phyloP scores from a whole-genome alignment of 2,329 filamentous ascomycete species.

The Beauveria brongniartii region DNA sequence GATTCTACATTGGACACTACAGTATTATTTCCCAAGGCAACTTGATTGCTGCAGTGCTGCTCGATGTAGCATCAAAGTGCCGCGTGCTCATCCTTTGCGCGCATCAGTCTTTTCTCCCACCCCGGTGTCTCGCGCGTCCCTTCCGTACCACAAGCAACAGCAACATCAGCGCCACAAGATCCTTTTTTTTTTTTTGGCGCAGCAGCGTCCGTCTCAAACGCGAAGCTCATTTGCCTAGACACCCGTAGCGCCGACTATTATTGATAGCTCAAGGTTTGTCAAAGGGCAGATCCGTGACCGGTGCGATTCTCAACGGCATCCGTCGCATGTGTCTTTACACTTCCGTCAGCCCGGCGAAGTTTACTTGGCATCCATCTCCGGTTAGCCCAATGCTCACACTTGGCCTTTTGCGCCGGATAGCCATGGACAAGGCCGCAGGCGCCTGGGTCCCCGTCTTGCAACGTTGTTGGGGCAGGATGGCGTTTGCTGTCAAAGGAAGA shows the following conservation, averaged over 20 bases:
- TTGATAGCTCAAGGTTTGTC: background rate
- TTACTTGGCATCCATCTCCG: conserved; percentile 1
- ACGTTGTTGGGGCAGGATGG: no score
- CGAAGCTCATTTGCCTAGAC: background rate
- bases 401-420: background rate
- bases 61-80: background rate
- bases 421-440: no score
- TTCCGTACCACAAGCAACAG: background rate
- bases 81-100: background rate
- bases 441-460: no score
- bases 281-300: background rate
- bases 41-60: background rate
- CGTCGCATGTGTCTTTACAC: background rate
- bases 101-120: background rate
- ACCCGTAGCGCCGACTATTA: background rate
- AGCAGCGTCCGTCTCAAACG: background rate
- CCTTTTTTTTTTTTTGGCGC: background rate
- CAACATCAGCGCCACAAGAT: background rate
- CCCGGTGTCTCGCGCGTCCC: background rate
- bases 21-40: background rate
- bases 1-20: background rate
- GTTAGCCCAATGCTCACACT: background rate
- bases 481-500: conserved; percentile 24
- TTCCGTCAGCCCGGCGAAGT: background rate
- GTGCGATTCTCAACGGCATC: background rate